Evolutionary conservation across 495 filamentous ascomycete species (phyloP).

Genomic region (Amniculicola lignicola): DNA sequence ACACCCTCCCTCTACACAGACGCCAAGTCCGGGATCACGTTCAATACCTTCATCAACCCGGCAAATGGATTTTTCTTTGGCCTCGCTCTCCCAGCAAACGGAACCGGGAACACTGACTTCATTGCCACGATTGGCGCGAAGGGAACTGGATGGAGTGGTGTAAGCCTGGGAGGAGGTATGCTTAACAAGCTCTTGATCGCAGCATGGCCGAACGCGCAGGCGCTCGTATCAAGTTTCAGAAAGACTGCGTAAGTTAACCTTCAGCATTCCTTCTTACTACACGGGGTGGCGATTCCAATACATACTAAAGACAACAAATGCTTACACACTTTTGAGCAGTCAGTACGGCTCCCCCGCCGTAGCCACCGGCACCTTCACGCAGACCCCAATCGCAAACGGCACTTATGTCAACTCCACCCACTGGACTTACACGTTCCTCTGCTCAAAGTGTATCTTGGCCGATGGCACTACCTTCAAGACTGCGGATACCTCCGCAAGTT

Average conservation of each 20-base stretch:
- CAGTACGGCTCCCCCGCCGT: conserved; percentile 27
- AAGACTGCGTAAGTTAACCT: conserved; percentile 12
- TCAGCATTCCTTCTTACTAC: neutral
- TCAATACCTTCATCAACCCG: conserved; percentile 14
- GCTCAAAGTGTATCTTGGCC: conserved; percentile 19
- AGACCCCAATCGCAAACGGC: conserved; percentile 27
- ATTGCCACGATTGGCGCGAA: conserved; percentile 29
- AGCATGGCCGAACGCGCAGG: conserved; percentile 31
- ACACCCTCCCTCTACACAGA: conserved; percentile 25
- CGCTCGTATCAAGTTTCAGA: conserved; percentile 18
- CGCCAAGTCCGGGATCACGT: conserved; percentile 31
- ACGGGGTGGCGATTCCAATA: no score
- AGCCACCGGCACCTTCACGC: conserved; percentile 27
- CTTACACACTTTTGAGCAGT: conserved; percentile 15
- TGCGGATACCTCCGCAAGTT: neutral
- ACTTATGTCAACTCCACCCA: conserved; percentile 34
- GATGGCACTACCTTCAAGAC: conserved; percentile 26
- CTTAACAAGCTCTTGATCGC: conserved; percentile 27
- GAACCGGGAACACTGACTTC: conserved; percentile 22
- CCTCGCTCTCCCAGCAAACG: conserved; percentile 20
- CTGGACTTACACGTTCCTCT: conserved; percentile 34
- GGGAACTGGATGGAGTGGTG: conserved; percentile 31
- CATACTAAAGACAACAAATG: no score
- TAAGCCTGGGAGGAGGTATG: conserved; percentile 24
- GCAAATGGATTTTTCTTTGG: conserved; percentile 27